Base-by-base conservation (phyloP, 1,139 yeast species). In the Taiozyma onychis region DNA sequence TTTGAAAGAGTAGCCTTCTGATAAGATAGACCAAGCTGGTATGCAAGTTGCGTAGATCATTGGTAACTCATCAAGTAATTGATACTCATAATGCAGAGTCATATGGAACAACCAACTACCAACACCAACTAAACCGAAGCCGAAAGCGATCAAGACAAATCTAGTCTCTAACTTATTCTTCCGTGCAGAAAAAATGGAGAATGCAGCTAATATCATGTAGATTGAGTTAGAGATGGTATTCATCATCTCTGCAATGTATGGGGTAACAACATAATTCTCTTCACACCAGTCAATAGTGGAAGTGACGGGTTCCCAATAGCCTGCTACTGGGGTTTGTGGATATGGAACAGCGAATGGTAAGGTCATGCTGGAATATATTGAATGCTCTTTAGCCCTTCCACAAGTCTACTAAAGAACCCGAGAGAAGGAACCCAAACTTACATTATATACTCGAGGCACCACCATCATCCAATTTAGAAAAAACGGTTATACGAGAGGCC, bases 31-130 rank as follows among this genome's bases (percentile, higher is more conserved):
- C 89, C 97, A 95, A 57, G 88, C 85, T 0, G 98, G 98, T 30
- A 93, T 84, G 59, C 97, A 90, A 2, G 98, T 93, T 39, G 97
- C 97, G 69, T 93, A 93, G 55, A 93, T 88, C 99, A 93, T 93
- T 43, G 99, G 99, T 63, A 93, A 75, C 68, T 93, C 99, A 70
- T 93, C 99, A 66, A 93, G 75, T 54, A 93, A 69, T 70, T 93
- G 99, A 71, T 79, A 93, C 66, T 86, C 90, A 67, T 90, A 91
- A 56, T 80, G 75, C 59, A 93, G 74, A 7, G 98, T 91, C 97
- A 93, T 93, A 68, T 93, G 99, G 72, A 93, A 93, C 59, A 89
- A 72, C 95, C 97, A 93, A 37, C 90, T 81, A 2, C 99, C 99
- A 41, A 90, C 67, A 1, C 99, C 99, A 10, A 93, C 99, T 10